These are phyloP conservation scores for Exophiala sideris DNA, from an alignment of 2,329 filamentous ascomycete genomes.

Conservation along the genomic window DNA sequence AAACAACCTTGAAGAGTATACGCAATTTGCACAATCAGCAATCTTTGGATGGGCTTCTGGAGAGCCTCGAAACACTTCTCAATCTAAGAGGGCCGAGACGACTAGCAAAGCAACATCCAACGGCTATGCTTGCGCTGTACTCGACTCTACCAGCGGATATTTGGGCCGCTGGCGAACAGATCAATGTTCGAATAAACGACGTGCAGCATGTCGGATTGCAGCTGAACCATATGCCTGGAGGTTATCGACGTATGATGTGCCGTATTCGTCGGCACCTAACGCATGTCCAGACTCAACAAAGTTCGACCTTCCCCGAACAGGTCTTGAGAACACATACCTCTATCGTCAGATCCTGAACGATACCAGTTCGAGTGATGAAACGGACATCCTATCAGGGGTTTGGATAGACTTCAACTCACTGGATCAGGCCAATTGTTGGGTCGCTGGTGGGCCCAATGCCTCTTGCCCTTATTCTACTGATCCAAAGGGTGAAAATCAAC, in stretches of 20 bases:
- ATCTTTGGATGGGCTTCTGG: slow-evolving; percentile 60
- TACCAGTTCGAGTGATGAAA: slow-evolving; percentile 28
- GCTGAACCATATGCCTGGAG: slow-evolving; percentile 57
- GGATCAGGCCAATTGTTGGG: slow-evolving; percentile 58
- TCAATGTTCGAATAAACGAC: slow-evolving; percentile 52
- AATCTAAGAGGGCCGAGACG: not conserved
- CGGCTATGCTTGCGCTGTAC: slow-evolving; percentile 54
- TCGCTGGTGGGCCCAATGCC: slow-evolving; percentile 52
- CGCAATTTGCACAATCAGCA: slow-evolving; percentile 52
- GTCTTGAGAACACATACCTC: slow-evolving; percentile 62
- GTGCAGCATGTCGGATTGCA: slow-evolving; percentile 55
- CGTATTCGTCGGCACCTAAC: slow-evolving; percentile 44
- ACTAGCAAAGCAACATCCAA: slow-evolving; percentile 29
- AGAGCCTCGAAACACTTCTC: slow-evolving; percentile 52
- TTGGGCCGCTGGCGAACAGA: slow-evolving; percentile 57
- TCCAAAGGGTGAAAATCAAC: slow-evolving; percentile 41
- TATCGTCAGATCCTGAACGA: slow-evolving; percentile 40
- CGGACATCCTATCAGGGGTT: slow-evolving; percentile 35
- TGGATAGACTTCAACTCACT: slow-evolving; percentile 63
- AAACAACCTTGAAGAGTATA: slow-evolving; percentile 36
- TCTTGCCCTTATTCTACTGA: slow-evolving; percentile 57
- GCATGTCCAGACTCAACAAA: slow-evolving; percentile 49
- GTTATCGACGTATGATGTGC: slow-evolving; percentile 42
- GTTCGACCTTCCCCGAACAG: slow-evolving; percentile 59
- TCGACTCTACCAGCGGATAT: slow-evolving; percentile 41